Base-by-base conservation (phyloP, 371 early-diverging fungal genomes). In the Rhizopus microsporus region DNA sequence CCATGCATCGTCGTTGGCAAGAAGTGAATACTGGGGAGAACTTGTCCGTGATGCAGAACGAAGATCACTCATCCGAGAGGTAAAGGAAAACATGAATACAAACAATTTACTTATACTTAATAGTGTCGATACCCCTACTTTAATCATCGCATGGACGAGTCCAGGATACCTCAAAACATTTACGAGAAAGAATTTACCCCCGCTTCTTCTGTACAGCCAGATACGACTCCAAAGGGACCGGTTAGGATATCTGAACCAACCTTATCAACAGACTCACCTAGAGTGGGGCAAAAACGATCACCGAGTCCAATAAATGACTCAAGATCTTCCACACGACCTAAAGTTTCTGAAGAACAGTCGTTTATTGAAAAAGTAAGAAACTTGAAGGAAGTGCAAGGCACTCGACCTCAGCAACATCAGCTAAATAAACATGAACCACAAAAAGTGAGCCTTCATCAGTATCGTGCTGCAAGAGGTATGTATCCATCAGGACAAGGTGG, bases 21-120 rank as follows among this genome's bases (percentile, higher is more conserved):
- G 64, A n/a, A 84, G 89, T 60, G 66, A 69, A 5, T 77, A 80
- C 34, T 94, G 95, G 95, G 75, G 87, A 0, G 75, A 83, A 32
- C 72, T 90, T 15, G 81, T 90, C 3, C 38, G 51, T 8, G 88
- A 90, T 55, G 81, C 88, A 3, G 66, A 68, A 17, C 58, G 56
- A 8, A 77, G 90, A 13, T 45, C 67, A 1, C 56, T 83, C 7
- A 63, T 85, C 33, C 63, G 62, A 7, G 71, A 80, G 61, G 86
- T 82, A 78, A 71, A 65, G 58, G 7, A 9, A 23, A 33, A 42
- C n/a, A 34, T 23, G 6, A 6, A 44, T 5, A 44, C 7, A 9
- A 30, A 1, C n/a, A 40, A 10, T 5, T 12, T 12, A 13, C 47
- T 30, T 6, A 17, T 46, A 6, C 1, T 15, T 33, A 6, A 42